Base-by-base conservation (phyloP, 768 basidiomycete species). In the Fistulinella prunicolor region DNA sequence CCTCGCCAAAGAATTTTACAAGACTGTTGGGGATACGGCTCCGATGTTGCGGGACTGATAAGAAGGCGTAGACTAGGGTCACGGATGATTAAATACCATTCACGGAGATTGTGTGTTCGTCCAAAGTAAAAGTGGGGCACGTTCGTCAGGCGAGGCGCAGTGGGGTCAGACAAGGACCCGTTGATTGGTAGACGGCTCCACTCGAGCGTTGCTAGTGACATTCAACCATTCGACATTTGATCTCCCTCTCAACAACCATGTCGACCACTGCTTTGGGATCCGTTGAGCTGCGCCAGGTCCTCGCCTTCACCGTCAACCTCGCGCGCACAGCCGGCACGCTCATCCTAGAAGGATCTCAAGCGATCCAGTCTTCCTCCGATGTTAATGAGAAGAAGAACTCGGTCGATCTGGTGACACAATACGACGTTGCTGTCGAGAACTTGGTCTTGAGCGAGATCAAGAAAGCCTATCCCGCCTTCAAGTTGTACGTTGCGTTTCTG, bases 331-430 rank as follows among this genome's bases (percentile, higher is more conserved):
- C 92, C 0, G 90, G 93, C 7, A 75, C 71, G 5, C 69, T 92
- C 48, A 93, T 93, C 44, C 72, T 87, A 1, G 78, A 86, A 61
- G 89, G 89, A 49, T 89, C 82, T 19, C 77, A 78, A 52, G 91
- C 77, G 46, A 93, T 90, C 62, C 82, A 78, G 61, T 72, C 69
- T 12, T 72, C 78, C 16, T 72, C 77, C 0, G 73, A 77, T 57
- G 73, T 88, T 29, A 79, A 78, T 53, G 85, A 89, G 73, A 98
- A 96, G 79, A 91, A 90, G 70, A 96, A 94, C 62, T 81, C 92
- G 3, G 92, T 94, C 19, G 94, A 96, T 70, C 74, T 97, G 26
- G 94, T 98, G 21, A 98, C 94, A 0, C 88, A 94, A 69, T 96
- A 90, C 59, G 94, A 98, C 66, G 85, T 94, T 30, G 81, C 77